These are phyloP conservation scores for Sporothrix phasma DNA, from an alignment of 2,329 filamentous ascomycete genomes.

Conservation along the genomic window DNA sequence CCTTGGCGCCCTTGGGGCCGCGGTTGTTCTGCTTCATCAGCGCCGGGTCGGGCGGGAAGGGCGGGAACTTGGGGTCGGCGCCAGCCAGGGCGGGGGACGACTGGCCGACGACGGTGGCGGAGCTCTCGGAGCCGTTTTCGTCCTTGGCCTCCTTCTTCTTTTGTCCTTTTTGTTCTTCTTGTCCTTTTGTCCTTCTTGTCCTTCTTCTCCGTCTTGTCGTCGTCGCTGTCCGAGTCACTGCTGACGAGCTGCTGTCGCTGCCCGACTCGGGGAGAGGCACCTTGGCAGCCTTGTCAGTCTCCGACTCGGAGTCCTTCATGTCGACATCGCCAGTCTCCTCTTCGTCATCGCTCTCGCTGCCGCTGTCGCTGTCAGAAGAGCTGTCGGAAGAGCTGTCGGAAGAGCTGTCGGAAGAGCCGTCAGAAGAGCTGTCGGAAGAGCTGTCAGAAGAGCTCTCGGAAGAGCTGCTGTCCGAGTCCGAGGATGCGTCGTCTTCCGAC, in stretches of 20 bases:
- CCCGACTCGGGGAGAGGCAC: constrained; percentile 29
- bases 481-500: constrained; percentile 17
- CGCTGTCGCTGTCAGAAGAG: constrained; percentile 6
- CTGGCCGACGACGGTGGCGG: constrained; percentile 42
- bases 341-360: constrained; percentile 18
- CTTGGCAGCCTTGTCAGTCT: constrained; percentile 23
- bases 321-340: constrained; percentile 22
- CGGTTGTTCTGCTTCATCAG: constrained; percentile 20
- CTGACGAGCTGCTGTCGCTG: constrained; percentile 9
- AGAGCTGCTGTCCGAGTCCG: not conserved
- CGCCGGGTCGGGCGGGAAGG: constrained; percentile 43
- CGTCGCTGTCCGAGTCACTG: constrained; percentile 12
- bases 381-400: not conserved
- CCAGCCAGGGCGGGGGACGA: constrained; percentile 37
- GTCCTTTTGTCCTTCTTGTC: constrained; percentile 11
- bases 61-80: constrained; percentile 31
- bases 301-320: constrained; percentile 19
- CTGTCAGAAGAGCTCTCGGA: too few species aligned
- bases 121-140: constrained; percentile 30
- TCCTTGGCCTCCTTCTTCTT: constrained; percentile 13
- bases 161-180: constrained; percentile 10
- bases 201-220: constrained; percentile 8
- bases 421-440: constrained; percentile 19
- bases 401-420: constrained; percentile 21
- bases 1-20: constrained; percentile 36